Evolutionary conservation across 257 asterid genomes (phyloP).

Genomic region (Fraxinus pennsylvanica): DNA sequence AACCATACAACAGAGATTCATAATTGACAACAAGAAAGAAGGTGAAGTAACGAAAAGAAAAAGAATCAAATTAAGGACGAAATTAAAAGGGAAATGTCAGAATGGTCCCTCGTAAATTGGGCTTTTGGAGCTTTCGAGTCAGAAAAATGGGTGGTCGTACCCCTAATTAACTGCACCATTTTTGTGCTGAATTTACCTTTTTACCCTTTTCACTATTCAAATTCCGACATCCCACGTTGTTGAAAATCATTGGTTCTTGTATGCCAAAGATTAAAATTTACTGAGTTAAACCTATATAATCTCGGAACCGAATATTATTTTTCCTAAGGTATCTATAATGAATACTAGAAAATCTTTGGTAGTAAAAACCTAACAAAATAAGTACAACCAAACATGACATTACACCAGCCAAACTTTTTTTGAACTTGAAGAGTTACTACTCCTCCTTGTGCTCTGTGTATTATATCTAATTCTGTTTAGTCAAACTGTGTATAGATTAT

Average conservation of each 20-base stretch:
- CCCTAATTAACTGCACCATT: conserved; percentile 49
- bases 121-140: conserved; percentile 30
- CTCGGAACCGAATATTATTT: too few species aligned
- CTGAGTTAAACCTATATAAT: too few species aligned
- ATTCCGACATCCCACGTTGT: neutral
- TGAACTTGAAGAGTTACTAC: neutral
- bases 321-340: too few species aligned
- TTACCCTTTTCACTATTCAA: conserved; percentile 14
- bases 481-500: conserved; percentile 33
- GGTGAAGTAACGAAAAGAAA: neutral
- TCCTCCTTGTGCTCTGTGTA: conserved; percentile 24
- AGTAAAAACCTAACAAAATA: too few species aligned
- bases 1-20: conserved; percentile 7
- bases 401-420: too few species aligned
- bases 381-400: too few species aligned
- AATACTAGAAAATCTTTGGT: too few species aligned
- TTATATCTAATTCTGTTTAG: conserved; percentile 7
- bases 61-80: conserved; percentile 14
- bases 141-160: conserved; percentile 23
- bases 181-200: conserved; percentile 14
- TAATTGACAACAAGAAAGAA: conserved; percentile 4
- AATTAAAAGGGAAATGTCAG: conserved; percentile 27
- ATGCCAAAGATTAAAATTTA: too few species aligned
- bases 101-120: conserved; percentile 41
- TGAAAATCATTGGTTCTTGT: neutral